A percentile compares a stretch with the other conserved stretches of the same genome.
Conservation (phyloP, 768 basidiomycete genomes). For the Lactarius trivialis region DNA sequence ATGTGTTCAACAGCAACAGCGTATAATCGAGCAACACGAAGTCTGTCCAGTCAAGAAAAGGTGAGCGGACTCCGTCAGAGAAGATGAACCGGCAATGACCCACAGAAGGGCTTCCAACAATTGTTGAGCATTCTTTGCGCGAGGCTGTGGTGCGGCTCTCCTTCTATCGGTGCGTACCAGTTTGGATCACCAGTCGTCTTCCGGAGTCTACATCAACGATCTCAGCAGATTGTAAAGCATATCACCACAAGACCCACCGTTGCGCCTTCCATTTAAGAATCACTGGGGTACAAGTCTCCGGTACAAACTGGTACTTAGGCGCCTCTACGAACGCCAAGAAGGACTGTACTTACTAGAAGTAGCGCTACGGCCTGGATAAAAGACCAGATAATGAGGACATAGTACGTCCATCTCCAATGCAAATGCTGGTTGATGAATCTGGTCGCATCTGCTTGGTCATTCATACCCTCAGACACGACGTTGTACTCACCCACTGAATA, state of each 20-base stretch:
- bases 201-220: conserved; percentile 39
- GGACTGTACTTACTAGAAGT: conserved; percentile 37
- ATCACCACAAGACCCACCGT: conserved; percentile 32
- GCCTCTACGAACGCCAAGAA: too few species aligned
- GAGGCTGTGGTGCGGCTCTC: conserved; percentile 37
- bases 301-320: conserved; percentile 36
- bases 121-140: conserved; percentile 45
- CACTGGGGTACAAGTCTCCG: conserved; percentile 65
- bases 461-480: neutral
- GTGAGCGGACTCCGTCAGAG: neutral
- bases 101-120: conserved; percentile 68
- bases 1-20: conserved; percentile 64
- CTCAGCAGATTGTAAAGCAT: neutral
- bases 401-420: conserved; percentile 75
- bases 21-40: conserved; percentile 64
- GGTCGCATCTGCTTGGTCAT: neutral
- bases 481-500: conserved; percentile 48
- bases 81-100: conserved; percentile 25
- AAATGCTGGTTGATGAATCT: conserved; percentile 36
- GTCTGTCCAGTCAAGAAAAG: conserved; percentile 34
- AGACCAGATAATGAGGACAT: conserved; percentile 63
- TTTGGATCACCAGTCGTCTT: conserved; percentile 45
- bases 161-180: conserved; percentile 58
- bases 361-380: conserved; percentile 47
- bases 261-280: conserved; percentile 55